These are phyloP conservation scores for Pleurotus sapidus DNA, from an alignment of 768 basidiomycete genomes.

Conservation along the genomic window DNA sequence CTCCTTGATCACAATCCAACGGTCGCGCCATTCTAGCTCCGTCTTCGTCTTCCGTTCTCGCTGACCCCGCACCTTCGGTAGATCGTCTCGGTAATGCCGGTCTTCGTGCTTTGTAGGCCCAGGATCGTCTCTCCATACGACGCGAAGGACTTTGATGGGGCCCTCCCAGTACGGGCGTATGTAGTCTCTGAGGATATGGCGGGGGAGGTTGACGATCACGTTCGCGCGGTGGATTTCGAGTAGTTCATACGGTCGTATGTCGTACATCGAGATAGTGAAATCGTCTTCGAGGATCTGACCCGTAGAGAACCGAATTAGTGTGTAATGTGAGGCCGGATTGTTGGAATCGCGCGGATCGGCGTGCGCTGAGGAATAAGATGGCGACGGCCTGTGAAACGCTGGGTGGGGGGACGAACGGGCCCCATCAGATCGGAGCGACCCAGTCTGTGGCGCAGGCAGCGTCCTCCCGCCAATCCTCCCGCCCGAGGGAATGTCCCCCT, in stretches of 20 bases:
- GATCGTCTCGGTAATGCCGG: constrained; percentile 1
- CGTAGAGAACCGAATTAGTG: constrained; percentile 63
- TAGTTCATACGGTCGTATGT: constrained; percentile 59
- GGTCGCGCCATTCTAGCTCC: constrained; percentile 55
- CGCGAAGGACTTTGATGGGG: constrained; percentile 47
- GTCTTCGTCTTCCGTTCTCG: constrained; percentile 3
- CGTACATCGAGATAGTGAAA: constrained; percentile 52
- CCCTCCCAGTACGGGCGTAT: constrained; percentile 59
- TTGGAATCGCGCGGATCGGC: background rate
- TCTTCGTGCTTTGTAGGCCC: background rate
- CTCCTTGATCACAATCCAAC: constrained; percentile 61
- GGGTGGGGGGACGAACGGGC: background rate
- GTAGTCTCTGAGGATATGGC: constrained; percentile 33
- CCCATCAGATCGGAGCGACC: background rate
- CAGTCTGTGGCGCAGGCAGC: constrained; percentile 5
- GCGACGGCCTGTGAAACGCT: background rate
- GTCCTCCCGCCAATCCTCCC: constrained; percentile 27
- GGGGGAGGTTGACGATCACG: constrained; percentile 38
- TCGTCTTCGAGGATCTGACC: constrained; percentile 72
- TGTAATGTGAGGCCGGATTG: constrained; percentile 29
- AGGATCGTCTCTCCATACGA: constrained; percentile 27
- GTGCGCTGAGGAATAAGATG: background rate
- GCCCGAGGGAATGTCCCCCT: background rate
- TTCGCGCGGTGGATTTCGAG: constrained; percentile 61
- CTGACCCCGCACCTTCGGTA: constrained; percentile 5